Base-by-base conservation (phyloP, 176 grass and related monocot genomes). In the Miscanthus lutarioriparius region DNA sequence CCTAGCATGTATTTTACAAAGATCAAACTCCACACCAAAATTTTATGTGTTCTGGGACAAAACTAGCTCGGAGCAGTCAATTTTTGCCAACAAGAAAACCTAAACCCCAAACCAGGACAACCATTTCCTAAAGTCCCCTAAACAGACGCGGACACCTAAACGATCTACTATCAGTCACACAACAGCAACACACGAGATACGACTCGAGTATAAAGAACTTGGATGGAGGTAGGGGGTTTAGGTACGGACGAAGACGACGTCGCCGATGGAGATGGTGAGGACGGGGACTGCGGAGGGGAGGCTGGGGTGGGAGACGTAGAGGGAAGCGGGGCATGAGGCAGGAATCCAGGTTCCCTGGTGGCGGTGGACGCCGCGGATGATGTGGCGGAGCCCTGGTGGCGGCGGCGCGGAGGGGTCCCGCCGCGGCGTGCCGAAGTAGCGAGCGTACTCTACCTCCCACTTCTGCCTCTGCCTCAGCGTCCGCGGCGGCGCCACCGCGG, bases 381-480 rank as follows among this genome's bases (percentile, higher is more conserved):
- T 44, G 64, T 66, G 68, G 37, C 87, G 87, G 19, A 89, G 87
- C 35, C 73, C 84, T 40, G 84, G 82, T 4, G 86, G 83, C 47
- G 76, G 74, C 37, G 74, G 51, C 39, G 75, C 22, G 36, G 76
- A 53, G 59, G 78, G 62, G 67, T 35, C 22, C 49, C 23, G 76
- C 80, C 35, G 72, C 33, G 84, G 89, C 63, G 73, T 80, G n/a
- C 64, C 68, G 87, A 91, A 94, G 87, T 87, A 94, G 67, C 92
- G 89, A 36, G 89, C 81, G 44, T 89, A 94, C 40, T 89, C 89
- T 63, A 94, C 92, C 61, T 73, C 82, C 89, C 92, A 91, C 74
- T 76, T 77, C 64, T 85, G 56, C 81, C 53, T 22, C 81, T 17
- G 54, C 47, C 39, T 8, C 65, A 15, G 43, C 47, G 5, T 32